These are phyloP conservation scores for Turnera subulata DNA, from an alignment of 345 rosid species.

Conservation along the genomic window DNA sequence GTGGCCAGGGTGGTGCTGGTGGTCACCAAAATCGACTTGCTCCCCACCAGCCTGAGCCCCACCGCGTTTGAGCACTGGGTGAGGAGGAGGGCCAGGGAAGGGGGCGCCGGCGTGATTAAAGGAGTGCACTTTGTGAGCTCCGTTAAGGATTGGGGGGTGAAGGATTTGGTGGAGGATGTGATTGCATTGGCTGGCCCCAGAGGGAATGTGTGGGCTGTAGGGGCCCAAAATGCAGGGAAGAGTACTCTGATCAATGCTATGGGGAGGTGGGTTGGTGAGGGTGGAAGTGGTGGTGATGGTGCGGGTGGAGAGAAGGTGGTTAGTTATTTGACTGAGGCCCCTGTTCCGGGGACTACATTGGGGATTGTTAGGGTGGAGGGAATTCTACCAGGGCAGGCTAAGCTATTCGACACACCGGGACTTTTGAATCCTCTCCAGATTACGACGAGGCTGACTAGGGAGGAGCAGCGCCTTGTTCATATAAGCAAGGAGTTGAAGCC, in stretches of 20 bases:
- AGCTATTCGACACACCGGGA: conserved; percentile 89
- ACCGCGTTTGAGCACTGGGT: conserved; percentile 80
- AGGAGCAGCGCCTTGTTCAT: conserved; percentile 84
- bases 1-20: conserved; percentile 77
- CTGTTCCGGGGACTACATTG: conserved; percentile 86
- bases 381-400: conserved; percentile 69
- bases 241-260: conserved; percentile 83
- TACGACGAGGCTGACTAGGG: conserved; percentile 76
- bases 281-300: not conserved
- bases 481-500: conserved; percentile 79
- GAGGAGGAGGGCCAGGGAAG: conserved; percentile 77
- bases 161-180: conserved; percentile 72
- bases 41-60: conserved; percentile 70
- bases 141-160: conserved; percentile 79
- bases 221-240: conserved; percentile 91
- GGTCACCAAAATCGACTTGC: conserved; percentile 80
- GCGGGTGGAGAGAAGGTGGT: conserved; percentile 20
- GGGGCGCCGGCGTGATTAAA: conserved; percentile 60
- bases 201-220: conserved; percentile 89
- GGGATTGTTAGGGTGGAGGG: conserved; percentile 86
- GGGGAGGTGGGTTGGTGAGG: conserved; percentile 42
- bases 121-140: conserved; percentile 85
- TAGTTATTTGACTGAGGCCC: conserved; percentile 80
- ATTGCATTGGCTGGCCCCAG: conserved; percentile 66
- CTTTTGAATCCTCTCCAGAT: conserved; percentile 79